These are phyloP conservation scores for Yarrowia hollandica DNA, from an alignment of 805 yeast species.

Conservation along the genomic window DNA sequence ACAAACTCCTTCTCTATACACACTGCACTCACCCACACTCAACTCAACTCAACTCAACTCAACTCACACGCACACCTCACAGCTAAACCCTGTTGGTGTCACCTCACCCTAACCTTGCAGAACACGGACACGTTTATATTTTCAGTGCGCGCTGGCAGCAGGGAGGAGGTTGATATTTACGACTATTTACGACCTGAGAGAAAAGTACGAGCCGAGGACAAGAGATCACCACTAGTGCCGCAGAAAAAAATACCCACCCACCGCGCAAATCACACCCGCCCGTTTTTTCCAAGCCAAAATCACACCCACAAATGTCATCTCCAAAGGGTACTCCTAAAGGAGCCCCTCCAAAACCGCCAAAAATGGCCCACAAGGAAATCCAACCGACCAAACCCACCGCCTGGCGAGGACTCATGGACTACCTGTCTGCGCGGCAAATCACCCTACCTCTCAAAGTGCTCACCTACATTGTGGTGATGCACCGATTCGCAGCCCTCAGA, in stretches of 20 bases:
- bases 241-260: no score
- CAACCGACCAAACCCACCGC: background rate
- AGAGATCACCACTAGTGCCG: no score
- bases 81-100: constrained; percentile 5
- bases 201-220: no score
- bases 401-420: constrained; percentile 16
- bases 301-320: background rate
- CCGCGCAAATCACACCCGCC: background rate
- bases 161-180: constrained; percentile 27
- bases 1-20: no score
- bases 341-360: background rate
- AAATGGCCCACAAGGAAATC: no score
- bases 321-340: background rate
- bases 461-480: constrained; percentile 34
- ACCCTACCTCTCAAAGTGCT: constrained; percentile 31
- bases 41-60: no score
- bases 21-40: background rate
- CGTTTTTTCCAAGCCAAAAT: no score
- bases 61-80: background rate
- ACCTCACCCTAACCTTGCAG: constrained; percentile 27
- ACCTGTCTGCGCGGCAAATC: constrained; percentile 21
- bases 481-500: constrained; percentile 38
- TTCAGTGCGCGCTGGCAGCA: constrained; percentile 27
- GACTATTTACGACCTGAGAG: no score
- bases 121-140: constrained; percentile 27